phyloP scores from a whole-genome alignment of 805 yeast genomes.

The Brettanomyces sp. region DNA sequence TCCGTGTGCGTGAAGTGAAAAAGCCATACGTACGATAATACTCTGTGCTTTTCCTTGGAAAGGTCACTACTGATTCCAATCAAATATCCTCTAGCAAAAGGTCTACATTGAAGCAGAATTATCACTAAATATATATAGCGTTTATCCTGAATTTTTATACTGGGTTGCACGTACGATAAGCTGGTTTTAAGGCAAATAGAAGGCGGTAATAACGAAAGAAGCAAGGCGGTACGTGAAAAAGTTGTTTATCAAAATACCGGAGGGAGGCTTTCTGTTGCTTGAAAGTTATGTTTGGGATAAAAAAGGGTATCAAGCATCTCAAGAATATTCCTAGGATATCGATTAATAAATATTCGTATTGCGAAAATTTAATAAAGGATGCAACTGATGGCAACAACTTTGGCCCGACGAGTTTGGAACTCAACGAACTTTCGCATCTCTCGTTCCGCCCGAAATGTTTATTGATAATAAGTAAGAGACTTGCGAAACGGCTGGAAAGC shows the following conservation, averaged over 20 bases:
- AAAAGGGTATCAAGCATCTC: background rate
- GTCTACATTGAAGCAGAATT: too few species aligned
- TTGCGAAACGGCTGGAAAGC: conserved; percentile 32
- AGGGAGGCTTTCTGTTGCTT: background rate
- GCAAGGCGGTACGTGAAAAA: background rate
- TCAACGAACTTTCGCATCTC: conserved; percentile 40
- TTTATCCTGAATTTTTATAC: too few species aligned
- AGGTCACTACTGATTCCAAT: too few species aligned
- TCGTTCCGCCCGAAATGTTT: conserved; percentile 33
- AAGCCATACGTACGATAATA: too few species aligned
- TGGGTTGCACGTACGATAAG: too few species aligned
- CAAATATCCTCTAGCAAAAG: too few species aligned
- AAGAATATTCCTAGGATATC: conserved; percentile 1
- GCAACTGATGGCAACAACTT: conserved; percentile 41
- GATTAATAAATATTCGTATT: conserved; percentile 17
- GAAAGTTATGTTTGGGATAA: background rate
- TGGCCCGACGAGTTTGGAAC: conserved; percentile 46
- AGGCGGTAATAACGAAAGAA: background rate
- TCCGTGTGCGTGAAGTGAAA: too few species aligned
- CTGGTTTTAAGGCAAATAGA: too few species aligned
- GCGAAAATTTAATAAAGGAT: conserved; percentile 25
- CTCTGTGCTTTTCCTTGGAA: too few species aligned
- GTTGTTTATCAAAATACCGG: background rate
- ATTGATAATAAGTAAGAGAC: conserved; percentile 28
- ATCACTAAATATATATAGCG: too few species aligned